Evolutionary conservation across 495 filamentous ascomycete genomes (phyloP), one percentile per base, ranked within the genome.

Genomic region (Tuber indicum): DNA sequence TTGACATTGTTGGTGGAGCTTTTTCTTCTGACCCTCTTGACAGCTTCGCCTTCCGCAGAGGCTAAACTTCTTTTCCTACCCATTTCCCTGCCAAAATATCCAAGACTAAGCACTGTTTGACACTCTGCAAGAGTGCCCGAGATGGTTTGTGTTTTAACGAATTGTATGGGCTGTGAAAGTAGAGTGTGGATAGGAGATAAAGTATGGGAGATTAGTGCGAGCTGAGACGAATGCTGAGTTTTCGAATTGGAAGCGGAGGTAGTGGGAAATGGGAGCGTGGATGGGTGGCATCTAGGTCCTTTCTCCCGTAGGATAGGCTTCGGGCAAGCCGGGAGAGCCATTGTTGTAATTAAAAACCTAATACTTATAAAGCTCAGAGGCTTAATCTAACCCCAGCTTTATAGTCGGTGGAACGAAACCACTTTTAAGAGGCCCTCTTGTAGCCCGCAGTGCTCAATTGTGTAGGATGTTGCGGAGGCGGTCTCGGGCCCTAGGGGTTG

Each of bases 91-190:
- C 6, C 14, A 36, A 66, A 66, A 66, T 66, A 66, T 17, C 58
- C 58, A 66, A 66, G 2, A 36, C 26, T 36, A 12, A 12, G 36
- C 0, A 66, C 14, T 8, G 58, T 36, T 17, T 66, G 58, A 66
- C 32, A 14, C 3, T 14, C 14, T 19, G 58, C 32, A 66, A 36
- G 14, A 14, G 58, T 6, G 2, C 6, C 14, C 12, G 58, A 36
- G 14, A 3, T 36, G n/a, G 58, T 66, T 2, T 66, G 74, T 43
- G 74, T 47, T 72, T 80, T 80, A 36, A 80, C 62, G 16, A 80
- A 80, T n/a, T 71, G 46, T 19, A 80, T 80, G 0, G 78, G 78
- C 10, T 79, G 75, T 44, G 77, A 66, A 49, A 80, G 78, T 45
- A 80, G 69, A 44, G 69, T 45, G 8, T 80, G 71, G 17, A 80